Conservation (phyloP, 306 rosid genomes). For the Cercis canadensis region DNA sequence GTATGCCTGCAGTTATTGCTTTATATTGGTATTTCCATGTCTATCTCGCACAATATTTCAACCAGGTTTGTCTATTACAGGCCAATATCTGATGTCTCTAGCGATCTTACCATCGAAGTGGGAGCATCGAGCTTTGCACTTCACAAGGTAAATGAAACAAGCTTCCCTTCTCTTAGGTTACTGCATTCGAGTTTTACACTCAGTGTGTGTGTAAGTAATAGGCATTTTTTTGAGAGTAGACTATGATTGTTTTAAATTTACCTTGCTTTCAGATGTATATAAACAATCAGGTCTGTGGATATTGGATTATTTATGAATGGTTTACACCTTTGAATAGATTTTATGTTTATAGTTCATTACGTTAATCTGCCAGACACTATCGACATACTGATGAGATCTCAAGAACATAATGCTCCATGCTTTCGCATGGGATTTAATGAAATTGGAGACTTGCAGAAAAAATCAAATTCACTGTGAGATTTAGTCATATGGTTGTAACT, state of each 20-base stretch:
- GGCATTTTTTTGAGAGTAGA: not conserved
- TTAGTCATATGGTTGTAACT: constrained; percentile 9
- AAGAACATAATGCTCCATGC: constrained; percentile 14
- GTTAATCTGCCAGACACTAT: constrained; percentile 2
- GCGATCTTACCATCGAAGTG: constrained; percentile 85
- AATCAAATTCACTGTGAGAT: not conserved
- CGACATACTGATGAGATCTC: constrained; percentile 11
- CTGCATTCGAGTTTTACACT: not conserved
- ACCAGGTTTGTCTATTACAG: constrained; percentile 56
- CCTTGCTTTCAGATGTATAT: not conserved
- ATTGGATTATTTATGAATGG: constrained; percentile 19
- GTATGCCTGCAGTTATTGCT: constrained; percentile 41
- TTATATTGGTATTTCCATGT: constrained; percentile 36
- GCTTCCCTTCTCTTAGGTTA: constrained; percentile 16
- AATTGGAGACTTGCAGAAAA: not conserved
- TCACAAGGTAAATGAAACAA: constrained; percentile 74
- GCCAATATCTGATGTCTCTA: constrained; percentile 98
- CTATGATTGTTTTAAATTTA: not conserved
- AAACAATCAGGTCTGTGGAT: not conserved
- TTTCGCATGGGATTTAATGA: not conserved
- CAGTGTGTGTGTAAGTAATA: not conserved
- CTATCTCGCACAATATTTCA: constrained; percentile 41
- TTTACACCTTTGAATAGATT: constrained; percentile 16
- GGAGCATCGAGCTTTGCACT: constrained; percentile 90
- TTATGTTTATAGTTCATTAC: no score